A percentile compares a stretch with the other conserved stretches of the same genome.
phyloP scores from a whole-genome alignment of 1,139 yeast species.

The Saccharomycopsis hybrid region DNA sequence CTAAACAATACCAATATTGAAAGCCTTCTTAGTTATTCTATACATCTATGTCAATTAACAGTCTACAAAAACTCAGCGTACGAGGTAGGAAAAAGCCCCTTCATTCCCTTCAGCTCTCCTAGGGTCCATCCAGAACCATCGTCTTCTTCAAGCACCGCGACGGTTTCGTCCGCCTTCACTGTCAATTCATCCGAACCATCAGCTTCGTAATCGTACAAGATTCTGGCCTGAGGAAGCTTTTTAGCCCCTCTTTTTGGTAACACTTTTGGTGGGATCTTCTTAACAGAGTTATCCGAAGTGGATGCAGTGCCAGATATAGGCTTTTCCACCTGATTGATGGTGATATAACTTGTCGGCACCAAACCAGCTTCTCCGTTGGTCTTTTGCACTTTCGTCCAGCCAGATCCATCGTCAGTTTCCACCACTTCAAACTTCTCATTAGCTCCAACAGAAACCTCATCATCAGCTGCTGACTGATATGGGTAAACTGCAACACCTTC shows the following conservation, averaged over 20 bases:
- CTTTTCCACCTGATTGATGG: constrained; percentile 30
- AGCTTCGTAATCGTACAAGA: constrained; percentile 72
- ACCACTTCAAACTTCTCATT: constrained; percentile 60
- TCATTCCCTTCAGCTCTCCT: constrained; percentile 69
- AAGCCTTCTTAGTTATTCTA: too few relatives aligned
- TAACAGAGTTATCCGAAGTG: constrained; percentile 23
- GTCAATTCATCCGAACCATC: constrained; percentile 79
- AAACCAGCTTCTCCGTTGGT: constrained; percentile 52
- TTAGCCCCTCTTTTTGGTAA: constrained; percentile 80
- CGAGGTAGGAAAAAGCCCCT: constrained; percentile 79
- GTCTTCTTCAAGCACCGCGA: constrained; percentile 64
- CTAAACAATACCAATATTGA: too few relatives aligned
- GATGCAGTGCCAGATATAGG: constrained; percentile 21
- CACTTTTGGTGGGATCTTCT: constrained; percentile 65
- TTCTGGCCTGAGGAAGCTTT: constrained; percentile 57
- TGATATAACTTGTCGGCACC: constrained; percentile 84
- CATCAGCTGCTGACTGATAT: constrained; percentile 67
- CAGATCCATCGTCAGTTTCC: constrained; percentile 80
- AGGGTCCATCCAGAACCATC: constrained; percentile 96
- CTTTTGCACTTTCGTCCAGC: constrained; percentile 70
- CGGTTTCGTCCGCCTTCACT: constrained; percentile 66
- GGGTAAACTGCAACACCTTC: constrained; percentile 55
- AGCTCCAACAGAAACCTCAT: constrained; percentile 56
- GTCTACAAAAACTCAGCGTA: constrained; percentile 41
- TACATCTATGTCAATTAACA: too few relatives aligned